phyloP scores from a whole-genome alignment of 1,284 basidiomycete genomes.

The Sanghuangporus weigelae region DNA sequence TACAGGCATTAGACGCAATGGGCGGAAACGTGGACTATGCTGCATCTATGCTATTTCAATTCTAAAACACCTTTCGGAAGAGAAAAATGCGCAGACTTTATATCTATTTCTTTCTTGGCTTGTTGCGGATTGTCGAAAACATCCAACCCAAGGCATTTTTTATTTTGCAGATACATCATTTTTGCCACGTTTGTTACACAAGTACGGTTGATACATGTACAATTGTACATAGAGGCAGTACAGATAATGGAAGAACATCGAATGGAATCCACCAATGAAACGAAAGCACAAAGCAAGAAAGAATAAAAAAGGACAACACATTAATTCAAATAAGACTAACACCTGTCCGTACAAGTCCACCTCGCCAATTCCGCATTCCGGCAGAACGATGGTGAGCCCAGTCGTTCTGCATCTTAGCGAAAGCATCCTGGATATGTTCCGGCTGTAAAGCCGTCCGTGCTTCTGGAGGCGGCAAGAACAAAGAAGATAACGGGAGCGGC shows the following conservation, averaged over 20 bases:
- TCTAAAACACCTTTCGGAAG: neutral
- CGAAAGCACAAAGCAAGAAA: slow-evolving; percentile 13
- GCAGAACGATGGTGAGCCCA: slow-evolving; percentile 75
- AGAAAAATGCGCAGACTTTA: neutral
- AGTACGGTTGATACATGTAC: slow-evolving; percentile 11
- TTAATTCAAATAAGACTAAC: slow-evolving; percentile 70
- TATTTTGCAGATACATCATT: neutral
- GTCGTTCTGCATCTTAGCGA: slow-evolving; percentile 80
- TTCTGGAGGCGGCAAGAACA: slow-evolving; percentile 78
- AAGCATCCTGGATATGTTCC: slow-evolving; percentile 86
- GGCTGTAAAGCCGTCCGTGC: slow-evolving; percentile 72
- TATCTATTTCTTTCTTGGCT: neutral
- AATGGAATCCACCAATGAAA: slow-evolving; percentile 5
- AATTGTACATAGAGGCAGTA: slow-evolving; percentile 6
- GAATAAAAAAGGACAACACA: slow-evolving; percentile 7
- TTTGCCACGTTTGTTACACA: slow-evolving; percentile 1
- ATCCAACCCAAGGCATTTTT: neutral
- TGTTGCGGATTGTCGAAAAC: neutral
- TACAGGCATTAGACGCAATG: slow-evolving; percentile 71
- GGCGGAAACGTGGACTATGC: slow-evolving; percentile 87
- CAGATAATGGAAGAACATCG: slow-evolving; percentile 4
- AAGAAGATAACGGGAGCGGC: slow-evolving; percentile 56
- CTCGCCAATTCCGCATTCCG: slow-evolving; percentile 84
- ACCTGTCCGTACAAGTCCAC: slow-evolving; percentile 72
- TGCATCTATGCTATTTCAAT: slow-evolving; percentile 78